Base-by-base conservation (phyloP, 768 basidiomycete species). In the Tylopilus rubrobrunneus region DNA sequence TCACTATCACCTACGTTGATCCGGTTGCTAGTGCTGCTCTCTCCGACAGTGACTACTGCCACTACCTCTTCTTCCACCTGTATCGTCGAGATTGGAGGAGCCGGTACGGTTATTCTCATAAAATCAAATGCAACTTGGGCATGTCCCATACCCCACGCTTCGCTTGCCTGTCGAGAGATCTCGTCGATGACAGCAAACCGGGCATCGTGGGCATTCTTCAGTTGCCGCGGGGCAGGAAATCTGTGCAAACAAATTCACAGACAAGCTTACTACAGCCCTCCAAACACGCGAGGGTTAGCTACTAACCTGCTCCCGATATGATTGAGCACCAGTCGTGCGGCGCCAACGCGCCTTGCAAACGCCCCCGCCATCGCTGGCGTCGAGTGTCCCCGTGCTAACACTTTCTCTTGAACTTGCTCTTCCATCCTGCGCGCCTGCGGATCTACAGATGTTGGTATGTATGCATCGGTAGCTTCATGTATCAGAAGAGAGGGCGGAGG, bases 381-480 rank as follows among this genome's bases (percentile, higher is more conserved):
- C 14, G 89, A 92, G 64, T 94, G 92, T 0, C 92, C 91, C 45
- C 84, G 77, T 27, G 74, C 73, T n/a, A 83, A 70, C 0, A 82
- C 78, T 55, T 79, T 85, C 53, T 76, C 67, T 56, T 68, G 56
- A 34, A 83, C 72, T 50, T 69, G 73, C 46, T 72, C 71, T 3
- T 67, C 71, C 27, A 73, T 73, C 49, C 78, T 75, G 49, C 66
- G 76, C 29, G 79, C 71, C 33, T 70, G 73, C 9, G 74, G 70
- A 65, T 85, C 84, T 51, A 87, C 76, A 45, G 74, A 61, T 2
- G 55, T 63, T 0, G 87, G 84, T 36, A 94, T 81, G 58, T 77
- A 78, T 0, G 86, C 83, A 62, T 93, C 90, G 2, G 89, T 92
- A 1, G 86, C 83, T 70, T 94, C 92, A 67, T 94, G 92, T n/a